A percentile compares a stretch with the other conserved stretches of the same genome.
These are phyloP conservation scores for Trichosporon coremiiforme DNA, from an alignment of 1,284 basidiomycete species.

Conservation along the genomic window DNA sequence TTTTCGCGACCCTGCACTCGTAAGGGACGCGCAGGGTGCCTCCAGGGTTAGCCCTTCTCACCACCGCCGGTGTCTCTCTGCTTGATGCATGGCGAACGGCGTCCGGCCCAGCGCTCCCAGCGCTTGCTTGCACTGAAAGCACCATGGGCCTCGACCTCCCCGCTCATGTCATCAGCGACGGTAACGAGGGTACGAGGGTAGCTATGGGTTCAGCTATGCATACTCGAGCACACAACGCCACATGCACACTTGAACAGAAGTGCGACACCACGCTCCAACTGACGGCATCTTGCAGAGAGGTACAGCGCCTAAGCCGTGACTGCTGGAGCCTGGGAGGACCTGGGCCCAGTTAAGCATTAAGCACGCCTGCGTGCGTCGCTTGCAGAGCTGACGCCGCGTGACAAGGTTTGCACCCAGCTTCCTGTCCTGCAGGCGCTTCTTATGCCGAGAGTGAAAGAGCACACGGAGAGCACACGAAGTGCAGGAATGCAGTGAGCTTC, in stretches of 20 bases:
- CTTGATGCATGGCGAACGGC: too few species aligned
- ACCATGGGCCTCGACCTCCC: too few species aligned
- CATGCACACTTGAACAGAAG: neutral
- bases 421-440: too few species aligned
- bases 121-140: too few species aligned
- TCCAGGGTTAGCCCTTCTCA: neutral
- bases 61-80: neutral
- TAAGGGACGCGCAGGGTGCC: neutral
- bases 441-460: too few species aligned
- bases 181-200: neutral
- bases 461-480: too few species aligned
- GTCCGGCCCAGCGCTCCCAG: too few species aligned
- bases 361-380: neutral
- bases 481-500: too few species aligned
- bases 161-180: too few species aligned
- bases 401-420: neutral
- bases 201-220: neutral
- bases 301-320: neutral
- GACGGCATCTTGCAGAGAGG: neutral
- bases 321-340: neutral
- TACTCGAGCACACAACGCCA: neutral
- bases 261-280: neutral
- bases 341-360: constrained; percentile 3
- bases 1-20: neutral
- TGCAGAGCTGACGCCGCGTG: neutral